Evolutionary conservation across 164 flowering plant species (phyloP).

Genomic region (Nymphaea thermarum): DNA sequence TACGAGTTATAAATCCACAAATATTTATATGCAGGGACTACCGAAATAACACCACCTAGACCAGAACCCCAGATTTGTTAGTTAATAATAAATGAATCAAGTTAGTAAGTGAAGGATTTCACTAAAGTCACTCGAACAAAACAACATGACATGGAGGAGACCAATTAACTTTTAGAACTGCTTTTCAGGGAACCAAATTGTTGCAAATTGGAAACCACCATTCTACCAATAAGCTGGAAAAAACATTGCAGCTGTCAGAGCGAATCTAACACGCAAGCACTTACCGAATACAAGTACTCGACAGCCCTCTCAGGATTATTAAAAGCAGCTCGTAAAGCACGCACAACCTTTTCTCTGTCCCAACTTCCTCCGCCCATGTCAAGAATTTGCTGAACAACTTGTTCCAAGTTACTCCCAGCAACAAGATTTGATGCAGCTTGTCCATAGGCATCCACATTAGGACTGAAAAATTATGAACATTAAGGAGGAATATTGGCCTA

Average conservation of each 20-base stretch:
- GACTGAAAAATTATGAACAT: slow-evolving; percentile 15
- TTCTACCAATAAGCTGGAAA: too few relatives aligned
- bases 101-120: too few relatives aligned
- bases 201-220: too few relatives aligned
- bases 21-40: too few relatives aligned
- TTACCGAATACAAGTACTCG: slow-evolving; percentile 88
- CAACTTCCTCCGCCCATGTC: slow-evolving; percentile 97
- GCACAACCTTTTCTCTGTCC: slow-evolving; percentile 85
- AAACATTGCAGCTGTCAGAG: too few relatives aligned
- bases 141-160: background rate
- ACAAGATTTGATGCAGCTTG: slow-evolving; percentile 87
- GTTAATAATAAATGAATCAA: too few relatives aligned
- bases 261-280: slow-evolving; percentile 3
- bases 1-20: too few relatives aligned
- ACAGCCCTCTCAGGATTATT: slow-evolving; percentile 98
- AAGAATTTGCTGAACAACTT: slow-evolving; percentile 60
- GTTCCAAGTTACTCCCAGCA: slow-evolving; percentile 70
- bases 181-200: background rate
- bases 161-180: too few relatives aligned
- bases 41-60: too few relatives aligned
- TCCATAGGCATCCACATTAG: slow-evolving; percentile 48
- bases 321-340: slow-evolving; percentile 91
- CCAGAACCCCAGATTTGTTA: too few relatives aligned
- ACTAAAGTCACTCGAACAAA: too few relatives aligned
- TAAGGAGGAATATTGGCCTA: background rate